phyloP scores from a whole-genome alignment of 805 yeast genomes.

The Metschnikowia colocasiae region DNA sequence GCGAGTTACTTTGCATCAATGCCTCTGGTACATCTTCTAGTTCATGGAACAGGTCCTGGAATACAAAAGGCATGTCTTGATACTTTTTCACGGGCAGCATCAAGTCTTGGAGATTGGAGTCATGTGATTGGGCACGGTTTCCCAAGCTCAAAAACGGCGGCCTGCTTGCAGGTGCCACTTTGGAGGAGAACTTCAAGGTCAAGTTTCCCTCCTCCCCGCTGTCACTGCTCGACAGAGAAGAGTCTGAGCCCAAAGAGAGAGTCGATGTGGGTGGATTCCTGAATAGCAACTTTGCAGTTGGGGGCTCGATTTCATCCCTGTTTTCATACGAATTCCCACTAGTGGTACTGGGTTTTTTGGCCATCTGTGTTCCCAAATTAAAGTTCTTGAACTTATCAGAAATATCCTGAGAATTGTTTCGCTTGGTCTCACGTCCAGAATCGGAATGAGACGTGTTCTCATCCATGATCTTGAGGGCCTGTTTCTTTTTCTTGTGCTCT shows the following conservation, averaged over 20 bases:
- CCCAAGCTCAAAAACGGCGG: constrained; percentile 33
- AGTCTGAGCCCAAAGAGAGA: constrained; percentile 14
- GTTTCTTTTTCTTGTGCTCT: constrained; percentile 24
- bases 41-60: constrained; percentile 30
- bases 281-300: neutral
- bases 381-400: constrained; percentile 34
- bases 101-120: constrained; percentile 36
- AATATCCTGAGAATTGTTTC: constrained; percentile 3
- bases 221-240: constrained; percentile 24
- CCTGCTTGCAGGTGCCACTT: constrained; percentile 30
- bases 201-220: constrained; percentile 42
- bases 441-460: constrained; percentile 11
- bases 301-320: constrained; percentile 23
- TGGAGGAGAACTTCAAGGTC: constrained; percentile 43
- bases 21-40: constrained; percentile 42
- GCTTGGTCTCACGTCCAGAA: constrained; percentile 3
- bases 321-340: constrained; percentile 8
- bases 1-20: constrained; percentile 22
- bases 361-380: constrained; percentile 37
- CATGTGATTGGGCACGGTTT: constrained; percentile 40
- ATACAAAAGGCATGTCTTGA: constrained; percentile 29
- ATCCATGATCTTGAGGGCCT: constrained; percentile 6
- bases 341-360: constrained; percentile 7
- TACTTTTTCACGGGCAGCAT: constrained; percentile 11
- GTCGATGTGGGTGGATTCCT: constrained; percentile 10